Percentiles rank a stretch among this genome's conserved stretches.
Conservation (phyloP, 192 early-diverging fungal species). For the Linnemannia schmuckeri region DNA sequence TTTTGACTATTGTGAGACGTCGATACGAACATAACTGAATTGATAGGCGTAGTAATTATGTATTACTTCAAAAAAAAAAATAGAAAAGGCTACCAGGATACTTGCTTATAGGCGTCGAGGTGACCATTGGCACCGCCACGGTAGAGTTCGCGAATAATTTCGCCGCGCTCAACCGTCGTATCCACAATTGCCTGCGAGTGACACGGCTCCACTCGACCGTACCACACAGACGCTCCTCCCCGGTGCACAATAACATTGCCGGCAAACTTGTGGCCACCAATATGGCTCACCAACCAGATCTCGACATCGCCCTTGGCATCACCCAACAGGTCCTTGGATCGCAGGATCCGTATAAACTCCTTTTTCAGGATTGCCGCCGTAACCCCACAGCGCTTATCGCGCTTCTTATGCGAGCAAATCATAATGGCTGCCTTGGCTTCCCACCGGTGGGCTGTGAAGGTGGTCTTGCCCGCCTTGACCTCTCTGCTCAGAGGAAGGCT, state of each 20-base stretch:
- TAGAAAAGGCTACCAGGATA: slow-evolving; percentile 16
- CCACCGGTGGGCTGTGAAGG: slow-evolving; percentile 31
- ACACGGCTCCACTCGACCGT: slow-evolving; percentile 69
- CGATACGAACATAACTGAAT: no score
- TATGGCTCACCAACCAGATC: slow-evolving; percentile 68
- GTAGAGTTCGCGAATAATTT: slow-evolving; percentile 67
- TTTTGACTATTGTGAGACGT: no score
- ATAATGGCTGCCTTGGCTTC: slow-evolving; percentile 62
- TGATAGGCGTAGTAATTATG: no score
- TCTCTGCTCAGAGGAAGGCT: neutral
- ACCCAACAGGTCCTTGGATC: slow-evolving; percentile 58
- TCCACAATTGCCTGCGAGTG: slow-evolving; percentile 66
- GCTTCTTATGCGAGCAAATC: slow-evolving; percentile 68
- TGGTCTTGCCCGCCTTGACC: slow-evolving; percentile 19
- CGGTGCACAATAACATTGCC: slow-evolving; percentile 70
- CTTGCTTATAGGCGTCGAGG: slow-evolving; percentile 25
- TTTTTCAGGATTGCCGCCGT: slow-evolving; percentile 62
- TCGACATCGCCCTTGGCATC: slow-evolving; percentile 49
- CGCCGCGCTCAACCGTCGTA: slow-evolving; percentile 62
- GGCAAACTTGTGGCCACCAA: slow-evolving; percentile 74
- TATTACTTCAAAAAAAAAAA: no score
- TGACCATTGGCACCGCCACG: slow-evolving; percentile 68
- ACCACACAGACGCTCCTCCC: slow-evolving; percentile 67
- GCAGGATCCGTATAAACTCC: slow-evolving; percentile 63
- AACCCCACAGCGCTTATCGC: slow-evolving; percentile 71